Evolutionary conservation across 2,329 filamentous ascomycete genomes (phyloP), one percentile per base, ranked within the genome.

Genomic region (Hymenoscyphus infarciens): DNA sequence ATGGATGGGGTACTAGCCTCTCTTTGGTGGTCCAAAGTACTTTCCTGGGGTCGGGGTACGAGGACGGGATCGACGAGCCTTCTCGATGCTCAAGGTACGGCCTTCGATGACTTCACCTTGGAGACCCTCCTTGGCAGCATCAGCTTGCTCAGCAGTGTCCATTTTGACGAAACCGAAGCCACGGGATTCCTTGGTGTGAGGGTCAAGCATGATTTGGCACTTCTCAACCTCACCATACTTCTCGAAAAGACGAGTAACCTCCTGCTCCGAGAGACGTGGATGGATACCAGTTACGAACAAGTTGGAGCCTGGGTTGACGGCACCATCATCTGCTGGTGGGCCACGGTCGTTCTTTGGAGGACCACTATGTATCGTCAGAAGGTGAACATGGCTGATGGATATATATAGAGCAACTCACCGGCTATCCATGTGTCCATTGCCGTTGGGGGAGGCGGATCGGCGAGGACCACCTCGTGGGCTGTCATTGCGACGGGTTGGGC

Each of bases 141-240:
- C 95, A 68, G 95, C 95, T 78, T 97, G 91, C 61, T 98, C 94
- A 57, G 91, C 86, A 63, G 92, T 96, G 65, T 92, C 87, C 94
- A 99, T 98, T 83, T 99, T 98, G 76, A 99, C 95, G 81, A 99
- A 99, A 62, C 95, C 95, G 70, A 99, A 99, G 69, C 95, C 95
- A 78, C 95, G 95, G 71, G 94, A 98, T 79, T 99, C 95, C 80
- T 97, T 96, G 74, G 91, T 96, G 79, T 99, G 95, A 66, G 95
- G 95, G 75, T 99, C 95, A 74, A 94, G 87, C 95, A 99, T 99
- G 81, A 99, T 99, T 78, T 97, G 96, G 82, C 94, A 98, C 80
- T 96, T 98, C 81, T 98, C 94, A 59, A 99, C 95, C 75, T 97
- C 92, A 71, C 95, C 95, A 74, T 98, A 98, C 80, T 98, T 99